A percentile compares a stretch with the other conserved stretches of the same genome.
phyloP scores from a whole-genome alignment of 140 eudicot genomes.

The Anethum foeniculum region DNA sequence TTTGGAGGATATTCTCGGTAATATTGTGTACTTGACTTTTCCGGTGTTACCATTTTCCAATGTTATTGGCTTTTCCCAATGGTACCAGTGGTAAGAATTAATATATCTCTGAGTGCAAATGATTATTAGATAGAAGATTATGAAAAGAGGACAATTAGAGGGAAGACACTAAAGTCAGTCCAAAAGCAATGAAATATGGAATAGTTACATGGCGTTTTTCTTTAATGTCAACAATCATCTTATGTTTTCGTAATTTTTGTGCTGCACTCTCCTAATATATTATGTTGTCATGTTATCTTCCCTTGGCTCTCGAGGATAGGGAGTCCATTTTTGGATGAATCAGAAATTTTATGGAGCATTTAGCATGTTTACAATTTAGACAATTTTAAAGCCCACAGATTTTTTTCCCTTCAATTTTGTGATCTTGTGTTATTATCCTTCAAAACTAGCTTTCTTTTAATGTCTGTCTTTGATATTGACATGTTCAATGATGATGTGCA shows the following conservation, averaged over 20 bases:
- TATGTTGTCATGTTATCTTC: background rate
- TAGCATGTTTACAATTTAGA: background rate
- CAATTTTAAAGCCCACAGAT: background rate
- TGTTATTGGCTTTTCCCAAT: too few species aligned
- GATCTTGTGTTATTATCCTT: background rate
- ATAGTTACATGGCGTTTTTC: background rate
- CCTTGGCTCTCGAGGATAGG: background rate
- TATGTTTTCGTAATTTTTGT: background rate
- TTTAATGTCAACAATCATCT: background rate
- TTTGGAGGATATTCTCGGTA: background rate
- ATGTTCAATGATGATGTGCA: conserved; percentile 23
- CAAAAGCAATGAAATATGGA: background rate
- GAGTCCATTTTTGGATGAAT: background rate
- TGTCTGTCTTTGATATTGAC: conserved; percentile 4
- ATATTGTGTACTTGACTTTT: too few species aligned
- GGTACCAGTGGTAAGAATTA: too few species aligned
- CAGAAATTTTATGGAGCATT: background rate
- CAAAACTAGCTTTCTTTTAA: background rate
- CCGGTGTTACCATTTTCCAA: too few species aligned
- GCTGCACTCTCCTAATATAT: background rate
- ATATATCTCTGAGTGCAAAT: too few species aligned
- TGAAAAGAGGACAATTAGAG: too few species aligned
- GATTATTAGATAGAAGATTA: too few species aligned
- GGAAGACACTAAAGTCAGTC: background rate
- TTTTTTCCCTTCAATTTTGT: background rate